A percentile compares a stretch with the other conserved stretches of the same genome.
Evolutionary conservation across 2,329 filamentous ascomycete species (phyloP).

Genomic region (Thielaviopsis musarum): DNA sequence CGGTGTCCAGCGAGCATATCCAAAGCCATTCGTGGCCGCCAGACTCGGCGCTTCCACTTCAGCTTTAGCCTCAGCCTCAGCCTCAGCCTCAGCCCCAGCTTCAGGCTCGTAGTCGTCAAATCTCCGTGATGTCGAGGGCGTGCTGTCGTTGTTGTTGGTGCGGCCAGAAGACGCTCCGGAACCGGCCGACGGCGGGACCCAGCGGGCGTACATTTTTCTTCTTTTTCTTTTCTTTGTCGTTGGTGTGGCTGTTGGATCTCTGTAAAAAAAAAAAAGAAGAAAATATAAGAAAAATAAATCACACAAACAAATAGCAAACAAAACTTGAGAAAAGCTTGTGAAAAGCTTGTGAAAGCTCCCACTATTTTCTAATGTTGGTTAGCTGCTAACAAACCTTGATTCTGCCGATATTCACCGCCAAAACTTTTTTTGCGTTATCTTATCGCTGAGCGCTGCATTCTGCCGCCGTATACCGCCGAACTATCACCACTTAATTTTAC

Average conservation of each 20-base stretch:
- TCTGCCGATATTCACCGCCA: background rate
- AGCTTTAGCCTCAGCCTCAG: background rate
- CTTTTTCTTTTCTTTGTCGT: background rate
- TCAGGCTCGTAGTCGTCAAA: background rate
- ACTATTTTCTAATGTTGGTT: background rate
- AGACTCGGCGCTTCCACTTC: background rate
- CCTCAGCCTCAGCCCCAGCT: background rate
- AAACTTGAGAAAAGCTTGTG: background rate
- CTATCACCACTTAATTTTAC: background rate
- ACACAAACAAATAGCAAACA: background rate
- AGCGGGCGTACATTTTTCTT: conserved; percentile 8
- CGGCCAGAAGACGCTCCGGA: background rate
- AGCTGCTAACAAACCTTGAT: background rate
- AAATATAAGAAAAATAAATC: background rate
- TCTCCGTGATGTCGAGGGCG: background rate
- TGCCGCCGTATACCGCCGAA: background rate
- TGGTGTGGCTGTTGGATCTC: background rate
- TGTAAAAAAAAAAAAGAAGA: background rate
- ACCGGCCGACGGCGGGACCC: conserved; percentile 6
- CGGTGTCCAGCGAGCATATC: conserved; percentile 12
- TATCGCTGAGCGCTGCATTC: background rate
- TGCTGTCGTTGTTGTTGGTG: background rate
- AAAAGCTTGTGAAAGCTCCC: background rate
- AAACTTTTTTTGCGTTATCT: background rate
- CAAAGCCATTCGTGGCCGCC: conserved; percentile 9